Percentiles rank a stretch among this genome's conserved stretches.
Conservation (phyloP, 108 stramenopile species). For the Mediolabrus comicus region DNA sequence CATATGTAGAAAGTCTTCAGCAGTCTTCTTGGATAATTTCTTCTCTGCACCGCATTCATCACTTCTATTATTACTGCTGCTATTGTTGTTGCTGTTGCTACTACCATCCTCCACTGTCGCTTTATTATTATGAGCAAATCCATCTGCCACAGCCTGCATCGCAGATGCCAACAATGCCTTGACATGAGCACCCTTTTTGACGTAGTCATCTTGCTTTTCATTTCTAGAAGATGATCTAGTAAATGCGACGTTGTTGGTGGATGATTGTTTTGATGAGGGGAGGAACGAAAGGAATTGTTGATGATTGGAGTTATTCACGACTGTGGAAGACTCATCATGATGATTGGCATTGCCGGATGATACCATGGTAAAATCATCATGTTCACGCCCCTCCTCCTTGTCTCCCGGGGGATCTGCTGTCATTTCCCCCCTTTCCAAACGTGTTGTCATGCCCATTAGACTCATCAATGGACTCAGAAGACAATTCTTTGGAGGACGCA, state of each 20-base stretch:
- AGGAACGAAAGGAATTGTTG: neutral
- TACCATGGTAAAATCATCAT: neutral
- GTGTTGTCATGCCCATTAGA: neutral
- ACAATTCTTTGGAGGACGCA: neutral
- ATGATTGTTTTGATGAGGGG: neutral
- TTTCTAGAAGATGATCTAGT: neutral
- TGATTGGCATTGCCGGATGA: neutral
- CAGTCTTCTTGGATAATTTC: conserved; percentile 1
- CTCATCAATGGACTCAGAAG: neutral
- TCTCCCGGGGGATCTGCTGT: neutral
- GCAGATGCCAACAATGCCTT: conserved; percentile 47
- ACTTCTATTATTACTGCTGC: too few relatives aligned
- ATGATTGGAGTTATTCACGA: neutral
- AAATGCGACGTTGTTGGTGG: neutral
- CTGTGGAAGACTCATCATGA: neutral
- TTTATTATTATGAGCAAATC: conserved; percentile 9
- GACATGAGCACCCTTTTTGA: conserved; percentile 51
- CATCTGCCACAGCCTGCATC: conserved; percentile 35
- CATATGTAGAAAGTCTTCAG: conserved; percentile 18
- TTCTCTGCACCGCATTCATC: conserved; percentile 10
- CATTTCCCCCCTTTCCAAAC: neutral
- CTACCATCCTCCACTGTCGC: neutral
- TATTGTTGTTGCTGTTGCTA: neutral
- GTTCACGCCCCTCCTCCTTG: neutral
- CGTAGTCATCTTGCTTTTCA: conserved; percentile 47